Evolutionary conservation across 169 alveolate genomes (phyloP), one percentile per base, ranked within the genome.

Genomic region (Neospora caninum): DNA sequence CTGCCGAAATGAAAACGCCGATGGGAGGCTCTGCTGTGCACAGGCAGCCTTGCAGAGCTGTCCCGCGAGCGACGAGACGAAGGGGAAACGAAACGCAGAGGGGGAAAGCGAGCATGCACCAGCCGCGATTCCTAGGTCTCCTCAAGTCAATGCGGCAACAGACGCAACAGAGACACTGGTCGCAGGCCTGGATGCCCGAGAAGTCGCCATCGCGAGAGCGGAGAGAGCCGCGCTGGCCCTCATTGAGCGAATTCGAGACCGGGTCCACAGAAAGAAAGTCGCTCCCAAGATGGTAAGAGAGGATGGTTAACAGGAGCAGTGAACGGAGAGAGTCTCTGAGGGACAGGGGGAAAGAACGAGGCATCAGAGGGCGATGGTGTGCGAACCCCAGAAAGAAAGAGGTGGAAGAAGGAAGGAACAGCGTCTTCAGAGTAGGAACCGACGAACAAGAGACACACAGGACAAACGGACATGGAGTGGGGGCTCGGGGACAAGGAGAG

Each of bases 141-240:
- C 20, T 64, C 95, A 80, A 27, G n/a, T 7, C 7, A 9, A 13
- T 29, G 1, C n/a, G n/a, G 73, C 31, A 22, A 64, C n/a, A 27
- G 73, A 64, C 4, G 34, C 73, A 27, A 27, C 73, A 64, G 73
- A 27, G 34, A 29, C 73, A 7, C 73, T 64, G 31, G 16, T 27
- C 31, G 45, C 86, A n/a, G 42, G 45, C 45, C 86, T 73, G 83
- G 91, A 64, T 29, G 53, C 93, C 54, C 64, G 93, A 34, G 95
- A 73, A 16, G 38, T 80, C 41, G 93, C 88, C 25, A 92, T 93
- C n/a, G 95, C 95, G 34, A 27, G 84, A 64, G 95, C 95, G 0
- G 95, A 93, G 69, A 91, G 88, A n/a, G 95, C 89, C 67, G 95
- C 95, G 0, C 89, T 93, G 91, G 95, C 93, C 39, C 89, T 84